Conservation (phyloP, 345 rosid species). For the Citrus maxima region DNA sequence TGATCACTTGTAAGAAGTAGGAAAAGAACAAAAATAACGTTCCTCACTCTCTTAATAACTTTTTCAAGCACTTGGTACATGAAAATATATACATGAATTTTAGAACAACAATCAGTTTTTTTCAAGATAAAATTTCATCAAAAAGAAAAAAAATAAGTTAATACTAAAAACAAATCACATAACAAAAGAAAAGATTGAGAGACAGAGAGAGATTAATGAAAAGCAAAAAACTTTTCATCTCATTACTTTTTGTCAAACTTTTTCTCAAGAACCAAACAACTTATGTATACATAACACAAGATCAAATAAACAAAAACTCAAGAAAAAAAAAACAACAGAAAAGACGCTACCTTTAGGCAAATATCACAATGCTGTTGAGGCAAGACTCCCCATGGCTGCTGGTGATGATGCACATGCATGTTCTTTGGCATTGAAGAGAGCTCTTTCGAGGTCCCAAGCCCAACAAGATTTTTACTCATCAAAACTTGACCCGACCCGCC, state of each 20-base stretch:
- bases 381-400: constrained; percentile 15
- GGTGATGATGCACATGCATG: background rate
- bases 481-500: constrained; percentile 38
- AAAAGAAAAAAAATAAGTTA: background rate
- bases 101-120: background rate
- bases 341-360: constrained; percentile 50
- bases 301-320: background rate
- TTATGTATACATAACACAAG: background rate
- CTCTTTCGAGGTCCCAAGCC: constrained; percentile 57
- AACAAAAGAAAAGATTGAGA: background rate
- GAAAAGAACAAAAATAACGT: background rate
- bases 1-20: background rate
- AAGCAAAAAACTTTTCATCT: background rate
- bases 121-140: background rate
- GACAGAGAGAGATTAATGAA: background rate
- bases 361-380: constrained; percentile 35
- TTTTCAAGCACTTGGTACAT: background rate
- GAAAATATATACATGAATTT: background rate
- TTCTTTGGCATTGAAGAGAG: constrained; percentile 89
- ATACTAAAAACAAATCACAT: background rate
- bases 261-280: constrained; percentile 16
- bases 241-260: background rate
- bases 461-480: constrained; percentile 28
- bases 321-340: background rate
- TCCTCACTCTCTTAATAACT: background rate